Evolutionary conservation across 129 eudicot genomes (phyloP).

Genomic region (Flaveria bidentis): DNA sequence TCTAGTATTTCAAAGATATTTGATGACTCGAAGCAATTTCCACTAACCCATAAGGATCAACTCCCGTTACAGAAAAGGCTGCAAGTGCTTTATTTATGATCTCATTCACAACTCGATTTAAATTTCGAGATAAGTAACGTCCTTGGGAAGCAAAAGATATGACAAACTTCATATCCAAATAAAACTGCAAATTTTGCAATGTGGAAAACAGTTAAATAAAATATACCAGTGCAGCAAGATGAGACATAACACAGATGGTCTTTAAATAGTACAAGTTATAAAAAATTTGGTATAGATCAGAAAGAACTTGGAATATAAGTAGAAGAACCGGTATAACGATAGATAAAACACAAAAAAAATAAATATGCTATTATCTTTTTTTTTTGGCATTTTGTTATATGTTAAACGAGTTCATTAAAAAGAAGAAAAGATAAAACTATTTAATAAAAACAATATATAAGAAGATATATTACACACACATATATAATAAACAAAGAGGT

Average conservation of each 20-base stretch:
- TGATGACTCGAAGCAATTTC: background rate
- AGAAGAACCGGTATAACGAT: background rate
- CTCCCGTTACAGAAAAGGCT: conserved; percentile 84
- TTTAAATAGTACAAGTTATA: background rate
- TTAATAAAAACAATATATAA: background rate
- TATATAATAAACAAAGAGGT: background rate
- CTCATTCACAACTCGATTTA: conserved; percentile 81
- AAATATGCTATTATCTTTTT: background rate
- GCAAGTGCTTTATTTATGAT: conserved; percentile 78
- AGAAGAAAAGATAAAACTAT: background rate
- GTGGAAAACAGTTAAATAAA: background rate
- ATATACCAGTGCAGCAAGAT: conserved; percentile 8
- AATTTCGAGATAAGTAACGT: conserved; percentile 86
- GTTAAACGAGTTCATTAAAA: background rate
- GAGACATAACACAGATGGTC: background rate
- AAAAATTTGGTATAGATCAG: background rate
- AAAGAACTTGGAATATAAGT: background rate
- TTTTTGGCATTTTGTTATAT: background rate
- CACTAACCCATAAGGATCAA: conserved; percentile 78
- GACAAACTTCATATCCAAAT: conserved; percentile 97
- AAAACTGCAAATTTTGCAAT: conserved; percentile 60
- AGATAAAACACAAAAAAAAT: background rate
- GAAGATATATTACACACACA: background rate
- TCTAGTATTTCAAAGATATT: background rate
- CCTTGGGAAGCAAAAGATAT: conserved; percentile 94